Conservation (phyloP, 2,329 filamentous ascomycete genomes). For the Gaeumannomyces sp. region DNA sequence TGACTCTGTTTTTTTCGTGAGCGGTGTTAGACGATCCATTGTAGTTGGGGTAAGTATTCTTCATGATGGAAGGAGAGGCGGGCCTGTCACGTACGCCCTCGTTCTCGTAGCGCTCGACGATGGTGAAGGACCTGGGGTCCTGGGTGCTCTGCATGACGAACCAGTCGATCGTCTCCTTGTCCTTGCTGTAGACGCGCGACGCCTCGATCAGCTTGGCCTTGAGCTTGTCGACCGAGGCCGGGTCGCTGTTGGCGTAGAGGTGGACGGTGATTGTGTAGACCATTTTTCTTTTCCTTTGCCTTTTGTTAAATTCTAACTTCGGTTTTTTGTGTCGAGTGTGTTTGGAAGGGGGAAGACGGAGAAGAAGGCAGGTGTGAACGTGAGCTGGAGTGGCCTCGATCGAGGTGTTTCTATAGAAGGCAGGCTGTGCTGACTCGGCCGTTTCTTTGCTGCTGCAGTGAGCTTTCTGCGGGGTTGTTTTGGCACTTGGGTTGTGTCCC, state of each 20-base stretch:
- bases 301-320: too few relatives aligned
- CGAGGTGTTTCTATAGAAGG: too few relatives aligned
- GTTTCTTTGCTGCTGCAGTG: too few relatives aligned
- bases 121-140: conserved; percentile 64
- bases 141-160: conserved; percentile 71
- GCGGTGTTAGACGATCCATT: conserved; percentile 19
- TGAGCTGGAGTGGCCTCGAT: too few relatives aligned
- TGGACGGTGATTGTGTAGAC: conserved; percentile 66
- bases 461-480: too few relatives aligned
- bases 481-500: too few relatives aligned
- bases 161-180: conserved; percentile 66
- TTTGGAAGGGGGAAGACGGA: neutral
- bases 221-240: conserved; percentile 58
- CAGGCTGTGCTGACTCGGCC: too few relatives aligned
- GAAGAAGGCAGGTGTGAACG: neutral
- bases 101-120: conserved; percentile 66
- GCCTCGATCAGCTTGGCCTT: conserved; percentile 69
- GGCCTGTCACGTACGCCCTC: conserved; percentile 45
- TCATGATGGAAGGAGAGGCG: too few relatives aligned
- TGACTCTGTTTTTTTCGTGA: conserved; percentile 35
- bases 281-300: conserved; percentile 35
- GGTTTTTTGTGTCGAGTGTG: neutral
- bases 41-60: neutral
- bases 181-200: conserved; percentile 64
- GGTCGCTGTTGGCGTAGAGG: conserved; percentile 62